These are phyloP conservation scores for Penicillium sp. DNA, from an alignment of 2,329 filamentous ascomycete genomes.

Conservation along the genomic window DNA sequence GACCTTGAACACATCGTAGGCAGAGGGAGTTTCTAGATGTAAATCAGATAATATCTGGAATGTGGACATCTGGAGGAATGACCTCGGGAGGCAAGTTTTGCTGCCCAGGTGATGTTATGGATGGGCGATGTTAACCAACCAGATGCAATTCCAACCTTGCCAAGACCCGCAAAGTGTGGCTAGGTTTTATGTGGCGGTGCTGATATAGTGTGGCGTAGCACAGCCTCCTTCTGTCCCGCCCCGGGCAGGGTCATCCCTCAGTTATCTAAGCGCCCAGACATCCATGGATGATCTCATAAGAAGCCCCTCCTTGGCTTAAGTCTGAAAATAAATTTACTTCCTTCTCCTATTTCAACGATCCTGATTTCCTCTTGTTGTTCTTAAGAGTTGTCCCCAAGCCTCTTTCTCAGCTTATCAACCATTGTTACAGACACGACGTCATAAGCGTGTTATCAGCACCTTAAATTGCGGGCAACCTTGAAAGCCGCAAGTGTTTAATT, in stretches of 20 bases:
- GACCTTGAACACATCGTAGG: conserved; percentile 55
- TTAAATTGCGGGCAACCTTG: conserved; percentile 6
- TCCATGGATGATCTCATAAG: conserved; percentile 21
- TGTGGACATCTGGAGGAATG: conserved; percentile 14
- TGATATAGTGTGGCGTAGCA: conserved; percentile 27
- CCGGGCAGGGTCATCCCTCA: background rate
- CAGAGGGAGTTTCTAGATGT: conserved; percentile 53
- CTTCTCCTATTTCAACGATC: background rate
- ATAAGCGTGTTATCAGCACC: conserved; percentile 21
- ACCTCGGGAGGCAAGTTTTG: background rate
- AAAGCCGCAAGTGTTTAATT: background rate
- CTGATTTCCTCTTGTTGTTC: background rate
- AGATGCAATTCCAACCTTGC: background rate
- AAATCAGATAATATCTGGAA: conserved; percentile 59
- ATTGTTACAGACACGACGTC: conserved; percentile 17
- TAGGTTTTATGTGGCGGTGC: conserved; percentile 26
- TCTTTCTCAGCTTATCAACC: background rate
- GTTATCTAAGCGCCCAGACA: conserved; percentile 28
- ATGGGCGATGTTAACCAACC: background rate
- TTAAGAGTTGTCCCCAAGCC: background rate
- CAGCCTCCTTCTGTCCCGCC: background rate
- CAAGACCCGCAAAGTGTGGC: conserved; percentile 8
- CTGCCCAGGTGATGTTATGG: background rate
- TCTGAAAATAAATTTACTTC: conserved; percentile 2
- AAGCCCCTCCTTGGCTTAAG: conserved; percentile 13